These are phyloP conservation scores for Tolypocladium cylindrosporum DNA, from an alignment of 2,329 filamentous ascomycete species.

Conservation along the genomic window DNA sequence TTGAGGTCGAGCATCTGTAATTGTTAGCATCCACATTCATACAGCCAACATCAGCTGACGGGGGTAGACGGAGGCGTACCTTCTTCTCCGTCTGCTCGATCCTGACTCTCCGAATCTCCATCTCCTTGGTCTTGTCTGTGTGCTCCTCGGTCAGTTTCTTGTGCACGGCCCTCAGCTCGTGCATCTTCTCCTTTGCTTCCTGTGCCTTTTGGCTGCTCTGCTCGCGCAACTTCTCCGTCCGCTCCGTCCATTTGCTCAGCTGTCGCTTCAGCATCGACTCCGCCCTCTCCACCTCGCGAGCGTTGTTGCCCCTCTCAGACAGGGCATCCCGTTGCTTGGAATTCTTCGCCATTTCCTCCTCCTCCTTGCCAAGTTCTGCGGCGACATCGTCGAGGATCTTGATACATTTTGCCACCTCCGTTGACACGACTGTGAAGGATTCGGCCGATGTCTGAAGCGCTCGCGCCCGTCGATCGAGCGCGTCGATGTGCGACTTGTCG, in stretches of 20 bases:
- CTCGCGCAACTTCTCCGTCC: constrained; percentile 73
- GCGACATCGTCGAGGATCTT: constrained; percentile 83
- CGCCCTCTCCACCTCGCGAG: constrained; percentile 81
- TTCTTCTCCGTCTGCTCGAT: constrained; percentile 99
- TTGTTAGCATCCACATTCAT: constrained; percentile 8
- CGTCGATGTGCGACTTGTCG: constrained; percentile 79
- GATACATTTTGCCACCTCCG: constrained; percentile 80
- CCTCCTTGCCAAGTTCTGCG: constrained; percentile 77
- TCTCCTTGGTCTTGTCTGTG: constrained; percentile 77
- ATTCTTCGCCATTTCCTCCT: constrained; percentile 77
- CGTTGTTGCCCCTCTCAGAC: constrained; percentile 78
- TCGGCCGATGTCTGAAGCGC: constrained; percentile 87
- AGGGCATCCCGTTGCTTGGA: constrained; percentile 77
- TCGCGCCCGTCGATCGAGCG: constrained; percentile 75
- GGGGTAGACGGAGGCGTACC: constrained; percentile 36
- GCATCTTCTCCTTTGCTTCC: constrained; percentile 79
- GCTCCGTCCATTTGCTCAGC: constrained; percentile 73
- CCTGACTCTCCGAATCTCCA: constrained; percentile 81
- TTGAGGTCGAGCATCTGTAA: constrained; percentile 93
- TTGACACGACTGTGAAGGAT: constrained; percentile 73
- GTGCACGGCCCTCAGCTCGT: constrained; percentile 74
- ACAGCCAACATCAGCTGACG: background rate
- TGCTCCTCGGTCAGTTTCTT: constrained; percentile 75
- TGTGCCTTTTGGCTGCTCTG: constrained; percentile 74
- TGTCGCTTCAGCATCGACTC: constrained; percentile 79